A percentile compares a stretch with the other conserved stretches of the same genome.
Evolutionary conservation across 371 early-diverging fungal species (phyloP).

Genomic region (Caulochytrium protostelioides): DNA sequence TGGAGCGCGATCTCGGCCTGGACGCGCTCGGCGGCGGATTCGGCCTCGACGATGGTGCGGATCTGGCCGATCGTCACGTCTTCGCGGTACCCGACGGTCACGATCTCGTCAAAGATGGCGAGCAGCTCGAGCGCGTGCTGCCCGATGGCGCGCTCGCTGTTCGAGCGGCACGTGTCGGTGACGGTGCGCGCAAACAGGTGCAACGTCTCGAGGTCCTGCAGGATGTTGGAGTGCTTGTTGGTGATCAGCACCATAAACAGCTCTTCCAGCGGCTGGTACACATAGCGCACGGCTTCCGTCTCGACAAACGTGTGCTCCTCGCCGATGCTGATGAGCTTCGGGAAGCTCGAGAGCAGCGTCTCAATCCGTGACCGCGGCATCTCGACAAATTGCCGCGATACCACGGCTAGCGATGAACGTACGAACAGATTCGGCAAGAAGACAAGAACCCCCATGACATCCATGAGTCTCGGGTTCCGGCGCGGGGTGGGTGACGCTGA

Average conservation of each 20-base stretch:
- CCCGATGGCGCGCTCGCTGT: slow-evolving; percentile 28
- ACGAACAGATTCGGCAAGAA: not conserved
- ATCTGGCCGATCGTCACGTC: slow-evolving; percentile 63
- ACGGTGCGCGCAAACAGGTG: slow-evolving; percentile 83
- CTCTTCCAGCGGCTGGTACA: slow-evolving; percentile 82
- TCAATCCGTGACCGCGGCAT: slow-evolving; percentile 92
- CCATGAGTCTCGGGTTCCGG: not conserved
- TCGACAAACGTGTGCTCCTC: slow-evolving; percentile 93
- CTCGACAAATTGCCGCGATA: slow-evolving; percentile 89
- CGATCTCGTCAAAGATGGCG: slow-evolving; percentile 85
- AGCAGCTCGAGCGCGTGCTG: slow-evolving; percentile 62
- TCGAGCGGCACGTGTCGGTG: slow-evolving; percentile 47
- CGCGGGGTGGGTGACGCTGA: not conserved
- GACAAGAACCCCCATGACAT: not conserved
- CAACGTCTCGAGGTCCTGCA: slow-evolving; percentile 83
- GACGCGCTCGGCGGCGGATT: slow-evolving; percentile 85
- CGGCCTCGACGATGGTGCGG: slow-evolving; percentile 81
- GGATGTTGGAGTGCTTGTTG: slow-evolving; percentile 66
- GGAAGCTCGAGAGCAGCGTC: slow-evolving; percentile 82
- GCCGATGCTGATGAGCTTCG: slow-evolving; percentile 70
- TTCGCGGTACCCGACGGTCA: slow-evolving; percentile 64
- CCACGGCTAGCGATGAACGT: slow-evolving; percentile 38
- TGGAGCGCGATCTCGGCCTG: slow-evolving; percentile 83
- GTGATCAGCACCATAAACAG: slow-evolving; percentile 76
- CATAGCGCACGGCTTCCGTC: slow-evolving; percentile 86